phyloP scores from a whole-genome alignment of 2,329 filamentous ascomycete species.

The Incumbomyces delicatus region DNA sequence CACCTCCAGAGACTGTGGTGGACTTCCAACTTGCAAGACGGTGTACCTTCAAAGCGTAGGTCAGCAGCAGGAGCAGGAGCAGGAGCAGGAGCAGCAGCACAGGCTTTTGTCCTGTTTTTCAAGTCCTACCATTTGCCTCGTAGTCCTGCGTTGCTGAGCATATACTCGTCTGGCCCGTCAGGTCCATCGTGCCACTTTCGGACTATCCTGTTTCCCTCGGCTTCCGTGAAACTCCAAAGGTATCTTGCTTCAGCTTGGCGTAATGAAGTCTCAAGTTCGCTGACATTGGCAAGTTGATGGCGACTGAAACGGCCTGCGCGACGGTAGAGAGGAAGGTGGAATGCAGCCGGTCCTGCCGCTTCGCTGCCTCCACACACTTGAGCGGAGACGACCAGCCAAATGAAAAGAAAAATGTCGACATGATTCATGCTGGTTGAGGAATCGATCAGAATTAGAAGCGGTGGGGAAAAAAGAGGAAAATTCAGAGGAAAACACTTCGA shows the following conservation, averaged over 20 bases:
- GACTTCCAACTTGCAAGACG: conserved; percentile 19
- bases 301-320: conserved; percentile 13
- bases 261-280: conserved; percentile 17
- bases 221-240: conserved; percentile 20
- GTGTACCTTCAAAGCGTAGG: conserved; percentile 19
- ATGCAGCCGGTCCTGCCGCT: neutral
- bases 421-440: no score
- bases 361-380: neutral
- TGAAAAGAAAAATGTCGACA: no score
- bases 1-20: conserved; percentile 21
- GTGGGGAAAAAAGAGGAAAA: no score
- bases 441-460: no score
- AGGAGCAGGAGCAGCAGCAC: neutral
- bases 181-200: conserved; percentile 18
- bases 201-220: conserved; percentile 24
- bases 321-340: conserved; percentile 15
- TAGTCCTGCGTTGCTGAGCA: conserved; percentile 16
- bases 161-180: conserved; percentile 9
- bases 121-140: conserved; percentile 18
- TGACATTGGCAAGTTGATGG: conserved; percentile 19
- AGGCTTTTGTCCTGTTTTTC: neutral
- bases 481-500: no score
- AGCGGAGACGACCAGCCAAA: neutral
- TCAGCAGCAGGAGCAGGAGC: no score
- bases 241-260: conserved; percentile 20